These are phyloP conservation scores for Pestalotiopsis sp. DNA, from an alignment of 2,329 filamentous ascomycete genomes.

Conservation along the genomic window DNA sequence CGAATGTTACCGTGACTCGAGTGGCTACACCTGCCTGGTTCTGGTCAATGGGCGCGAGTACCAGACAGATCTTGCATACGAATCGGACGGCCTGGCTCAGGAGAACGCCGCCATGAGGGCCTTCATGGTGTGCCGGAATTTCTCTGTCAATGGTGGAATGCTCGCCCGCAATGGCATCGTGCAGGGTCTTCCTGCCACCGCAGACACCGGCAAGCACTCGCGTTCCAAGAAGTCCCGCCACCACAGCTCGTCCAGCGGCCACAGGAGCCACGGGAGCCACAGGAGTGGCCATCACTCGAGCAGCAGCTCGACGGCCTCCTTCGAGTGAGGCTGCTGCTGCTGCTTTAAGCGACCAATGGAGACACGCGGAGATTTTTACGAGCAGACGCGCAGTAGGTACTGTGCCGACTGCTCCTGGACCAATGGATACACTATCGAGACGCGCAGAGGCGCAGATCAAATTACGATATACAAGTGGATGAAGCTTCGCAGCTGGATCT, in stretches of 20 bases:
- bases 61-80: constrained; percentile 85
- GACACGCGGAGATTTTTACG: background rate
- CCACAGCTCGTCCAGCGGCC: constrained; percentile 46
- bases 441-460: background rate
- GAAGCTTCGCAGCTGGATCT: constrained; percentile 39
- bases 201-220: constrained; percentile 46
- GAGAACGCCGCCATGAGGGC: constrained; percentile 95
- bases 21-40: constrained; percentile 86
- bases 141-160: constrained; percentile 96
- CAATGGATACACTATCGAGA: constrained; percentile 24
- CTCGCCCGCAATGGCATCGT: constrained; percentile 70
- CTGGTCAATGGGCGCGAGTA: constrained; percentile 97
- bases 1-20: constrained; percentile 74
- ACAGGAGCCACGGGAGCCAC: constrained; percentile 46
- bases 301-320: constrained; percentile 64
- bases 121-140: constrained; percentile 97
- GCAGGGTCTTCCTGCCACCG: constrained; percentile 62
- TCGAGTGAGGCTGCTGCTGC: constrained; percentile 46
- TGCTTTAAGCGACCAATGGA: constrained; percentile 6
- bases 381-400: background rate
- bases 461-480: constrained; percentile 38
- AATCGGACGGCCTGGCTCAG: constrained; percentile 79
- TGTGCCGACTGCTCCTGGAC: constrained; percentile 15
- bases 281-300: constrained; percentile 61
- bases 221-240: constrained; percentile 52